These are phyloP conservation scores for Peterozyma xylosa DNA, from an alignment of 805 yeast species.

Conservation along the genomic window DNA sequence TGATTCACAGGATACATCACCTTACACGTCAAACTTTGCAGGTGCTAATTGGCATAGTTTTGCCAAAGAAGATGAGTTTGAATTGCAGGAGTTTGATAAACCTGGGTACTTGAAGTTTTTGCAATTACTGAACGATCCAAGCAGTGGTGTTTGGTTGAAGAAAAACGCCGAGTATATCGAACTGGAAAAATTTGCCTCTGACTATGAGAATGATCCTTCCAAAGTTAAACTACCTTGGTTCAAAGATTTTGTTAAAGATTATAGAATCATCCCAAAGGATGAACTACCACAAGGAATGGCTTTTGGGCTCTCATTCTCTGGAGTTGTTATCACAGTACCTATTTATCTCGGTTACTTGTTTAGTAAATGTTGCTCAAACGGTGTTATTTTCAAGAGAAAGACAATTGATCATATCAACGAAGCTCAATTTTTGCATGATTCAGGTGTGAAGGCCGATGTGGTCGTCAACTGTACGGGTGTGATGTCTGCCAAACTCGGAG, in stretches of 20 bases:
- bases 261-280: slow-evolving; percentile 9
- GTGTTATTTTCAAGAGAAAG: slow-evolving; percentile 38
- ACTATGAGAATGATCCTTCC: slow-evolving; percentile 6
- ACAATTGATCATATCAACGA: slow-evolving; percentile 36
- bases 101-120: slow-evolving; percentile 33
- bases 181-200: slow-evolving; percentile 6
- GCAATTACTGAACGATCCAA: slow-evolving; percentile 33
- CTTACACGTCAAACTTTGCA: slow-evolving; percentile 48
- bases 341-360: slow-evolving; percentile 47
- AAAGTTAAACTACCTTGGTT: slow-evolving; percentile 34
- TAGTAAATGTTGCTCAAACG: slow-evolving; percentile 33
- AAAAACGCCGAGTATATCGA: slow-evolving; percentile 12
- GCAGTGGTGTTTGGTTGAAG: slow-evolving; percentile 29
- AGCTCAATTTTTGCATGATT: slow-evolving; percentile 32
- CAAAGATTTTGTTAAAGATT: slow-evolving; percentile 29
- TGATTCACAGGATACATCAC: slow-evolving; percentile 16
- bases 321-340: slow-evolving; percentile 53
- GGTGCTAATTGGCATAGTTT: slow-evolving; percentile 57
- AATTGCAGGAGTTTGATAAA: slow-evolving; percentile 31
- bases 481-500: slow-evolving; percentile 33
- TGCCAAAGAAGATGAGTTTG: slow-evolving; percentile 20
- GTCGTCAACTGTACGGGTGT: slow-evolving; percentile 60
- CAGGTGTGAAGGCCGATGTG: slow-evolving; percentile 34
- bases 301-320: slow-evolving; percentile 39
- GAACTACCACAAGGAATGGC: slow-evolving; percentile 19